phyloP scores from a whole-genome alignment of 495 filamentous ascomycete genomes.

The Daldinia decipiens region DNA sequence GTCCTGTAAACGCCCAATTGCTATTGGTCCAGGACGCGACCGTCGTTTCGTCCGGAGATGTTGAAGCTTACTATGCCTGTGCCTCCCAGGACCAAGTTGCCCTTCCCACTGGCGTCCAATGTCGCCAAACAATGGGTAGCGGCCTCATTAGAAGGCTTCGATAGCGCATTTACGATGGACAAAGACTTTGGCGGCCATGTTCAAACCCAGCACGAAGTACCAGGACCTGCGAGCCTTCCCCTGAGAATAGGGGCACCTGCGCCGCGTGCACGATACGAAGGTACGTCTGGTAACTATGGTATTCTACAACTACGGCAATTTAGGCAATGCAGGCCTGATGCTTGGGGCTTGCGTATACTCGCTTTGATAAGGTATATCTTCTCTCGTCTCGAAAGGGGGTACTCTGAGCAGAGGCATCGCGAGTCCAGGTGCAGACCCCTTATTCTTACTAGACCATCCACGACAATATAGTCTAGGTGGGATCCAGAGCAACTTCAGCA shows the following conservation, averaged over 20 bases:
- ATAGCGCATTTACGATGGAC: background rate
- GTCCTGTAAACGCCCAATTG: background rate
- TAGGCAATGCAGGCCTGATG: background rate
- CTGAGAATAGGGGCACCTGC: background rate
- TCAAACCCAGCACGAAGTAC: background rate
- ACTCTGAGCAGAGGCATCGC: background rate
- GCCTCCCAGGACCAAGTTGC: background rate
- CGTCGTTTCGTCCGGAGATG: constrained; percentile 6
- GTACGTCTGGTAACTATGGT: background rate
- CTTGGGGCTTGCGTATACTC: background rate
- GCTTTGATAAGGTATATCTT: background rate
- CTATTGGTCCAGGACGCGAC: background rate
- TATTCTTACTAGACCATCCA: too few species aligned
- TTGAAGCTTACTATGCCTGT: constrained; percentile 36
- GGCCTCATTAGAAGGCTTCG: background rate
- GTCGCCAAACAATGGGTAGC: background rate
- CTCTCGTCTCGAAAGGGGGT: background rate
- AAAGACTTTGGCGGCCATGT: background rate
- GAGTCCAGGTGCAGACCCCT: too few species aligned
- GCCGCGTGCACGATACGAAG: background rate
- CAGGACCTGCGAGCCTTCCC: background rate
- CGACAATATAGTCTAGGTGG: background rate
- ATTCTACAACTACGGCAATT: background rate
- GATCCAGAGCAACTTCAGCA: background rate
- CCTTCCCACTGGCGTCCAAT: background rate